A percentile compares a stretch with the other conserved stretches of the same genome.
These are phyloP conservation scores for Erodium moschatum DNA, from an alignment of 441 rosid species.

Conservation along the genomic window DNA sequence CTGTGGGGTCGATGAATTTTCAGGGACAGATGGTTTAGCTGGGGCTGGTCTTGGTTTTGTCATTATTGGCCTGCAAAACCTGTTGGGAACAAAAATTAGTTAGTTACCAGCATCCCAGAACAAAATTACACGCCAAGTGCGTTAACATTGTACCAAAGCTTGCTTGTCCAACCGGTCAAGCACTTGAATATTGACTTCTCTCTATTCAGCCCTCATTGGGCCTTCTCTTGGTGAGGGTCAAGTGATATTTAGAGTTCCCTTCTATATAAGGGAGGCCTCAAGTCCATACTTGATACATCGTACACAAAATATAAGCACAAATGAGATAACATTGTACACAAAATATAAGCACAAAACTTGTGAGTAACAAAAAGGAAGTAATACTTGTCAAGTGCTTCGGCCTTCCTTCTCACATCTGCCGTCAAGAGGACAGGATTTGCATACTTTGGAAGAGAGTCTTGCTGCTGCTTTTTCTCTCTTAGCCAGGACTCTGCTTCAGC, in stretches of 20 bases:
- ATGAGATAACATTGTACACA: too few species aligned
- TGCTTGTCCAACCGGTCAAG: too few species aligned
- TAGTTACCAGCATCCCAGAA: not conserved
- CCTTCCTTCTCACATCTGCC: constrained; percentile 69
- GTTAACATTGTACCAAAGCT: too few species aligned
- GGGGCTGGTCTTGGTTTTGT: constrained; percentile 62
- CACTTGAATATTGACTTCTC: too few species aligned
- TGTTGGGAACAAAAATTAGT: not conserved
- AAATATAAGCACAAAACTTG: too few species aligned
- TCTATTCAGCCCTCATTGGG: too few species aligned
- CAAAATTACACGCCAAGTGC: too few species aligned
- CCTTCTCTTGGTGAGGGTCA: too few species aligned
- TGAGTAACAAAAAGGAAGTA: not conserved
- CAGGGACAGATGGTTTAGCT: constrained; percentile 48
- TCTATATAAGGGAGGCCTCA: too few species aligned
- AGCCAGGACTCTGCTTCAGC: constrained; percentile 83
- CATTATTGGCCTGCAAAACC: constrained; percentile 66
- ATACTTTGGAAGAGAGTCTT: constrained; percentile 69
- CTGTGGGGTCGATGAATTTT: constrained; percentile 20
- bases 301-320: too few species aligned
- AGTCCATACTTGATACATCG: too few species aligned
- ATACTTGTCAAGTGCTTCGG: constrained; percentile 81
- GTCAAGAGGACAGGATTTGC: constrained; percentile 62
- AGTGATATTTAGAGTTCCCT: too few species aligned
- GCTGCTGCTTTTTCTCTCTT: constrained; percentile 72